Base-by-base conservation (phyloP, 106 monocot species). In the Cymbidium sinense region DNA sequence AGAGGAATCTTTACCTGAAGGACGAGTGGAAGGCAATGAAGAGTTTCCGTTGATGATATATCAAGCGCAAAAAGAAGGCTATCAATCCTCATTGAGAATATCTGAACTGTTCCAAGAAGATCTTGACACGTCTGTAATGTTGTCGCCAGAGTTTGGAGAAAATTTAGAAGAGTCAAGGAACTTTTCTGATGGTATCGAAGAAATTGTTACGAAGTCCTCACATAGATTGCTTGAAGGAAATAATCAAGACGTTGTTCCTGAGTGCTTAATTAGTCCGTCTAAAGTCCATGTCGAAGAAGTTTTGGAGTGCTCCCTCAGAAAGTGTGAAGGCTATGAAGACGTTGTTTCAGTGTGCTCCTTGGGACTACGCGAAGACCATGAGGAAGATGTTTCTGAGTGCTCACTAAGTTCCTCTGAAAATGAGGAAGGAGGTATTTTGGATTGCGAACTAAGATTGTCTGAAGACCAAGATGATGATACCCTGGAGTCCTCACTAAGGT, bases 401-500 rank as follows among this genome's bases (percentile, higher is more conserved):
- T 91, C 94, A 28, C 25, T 91, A 69, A 85, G 83, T 47, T 70
- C 91, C 81, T 91, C 91, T 8, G 91, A 93, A 25, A 61, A 80
- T 43, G 29, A 78, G 23, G 85, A 87, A 29, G 73, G 25, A 0
- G 73, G 67, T 37, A 7, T 20, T 9, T 37, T 39, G 18, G 29
- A 71, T 71, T 35, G 20, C n/a, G 18, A 17, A 39, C 20, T 35
- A n/a, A 39, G 34, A 71, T 36, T 29, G 37, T 71, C 36, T 20
- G 37, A 71, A 20, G 36, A 37, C 36, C 17, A 21, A 21, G 71
- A 71, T 29, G 37, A 36, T 35, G 37, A 39, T 71, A n/a, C 12
- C 39, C 15, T 35, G 39, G 71, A 71, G 4, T 39, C 37, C 21
- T 71, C 70, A n/a, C 23, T 23, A 37, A 71, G 20, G n/a, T 39